Conservation (phyloP, 2,329 filamentous ascomycete species). For the Cladosporium sp. region DNA sequence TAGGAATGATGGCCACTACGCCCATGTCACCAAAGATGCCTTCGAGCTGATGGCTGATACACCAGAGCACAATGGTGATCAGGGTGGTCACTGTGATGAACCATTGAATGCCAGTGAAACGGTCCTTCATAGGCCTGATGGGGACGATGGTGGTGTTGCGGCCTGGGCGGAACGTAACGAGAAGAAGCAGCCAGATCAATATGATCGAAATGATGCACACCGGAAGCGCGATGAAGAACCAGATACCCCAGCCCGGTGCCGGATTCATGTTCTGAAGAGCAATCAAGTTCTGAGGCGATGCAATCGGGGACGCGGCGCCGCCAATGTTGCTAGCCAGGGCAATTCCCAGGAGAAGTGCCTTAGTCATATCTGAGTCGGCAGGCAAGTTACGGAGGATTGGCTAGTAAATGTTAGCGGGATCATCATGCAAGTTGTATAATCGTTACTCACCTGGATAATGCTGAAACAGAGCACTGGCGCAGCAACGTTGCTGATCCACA, state of each 20-base stretch:
- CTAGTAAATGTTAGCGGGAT: constrained; percentile 43
- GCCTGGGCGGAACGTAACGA: constrained; percentile 82
- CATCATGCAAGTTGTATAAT: neutral
- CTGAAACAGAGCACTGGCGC: constrained; percentile 96
- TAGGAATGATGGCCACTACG: constrained; percentile 92
- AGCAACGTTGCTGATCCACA: constrained; percentile 99
- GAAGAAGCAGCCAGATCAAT: constrained; percentile 83
- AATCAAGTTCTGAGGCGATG: constrained; percentile 95
- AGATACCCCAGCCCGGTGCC: constrained; percentile 86
- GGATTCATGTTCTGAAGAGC: constrained; percentile 95
- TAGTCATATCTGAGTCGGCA: constrained; percentile 87
- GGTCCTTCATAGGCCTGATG: constrained; percentile 85
- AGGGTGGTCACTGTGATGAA: constrained; percentile 86
- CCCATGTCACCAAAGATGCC: constrained; percentile 94
- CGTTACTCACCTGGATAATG: constrained; percentile 75
- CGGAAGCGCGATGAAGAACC: constrained; percentile 95
- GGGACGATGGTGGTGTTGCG: constrained; percentile 86
- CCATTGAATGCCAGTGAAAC: constrained; percentile 85
- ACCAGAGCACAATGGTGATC: constrained; percentile 86
- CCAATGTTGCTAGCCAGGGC: constrained; percentile 94
- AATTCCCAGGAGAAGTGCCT: constrained; percentile 92
- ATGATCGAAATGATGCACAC: constrained; percentile 87
- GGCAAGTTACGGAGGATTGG: constrained; percentile 93
- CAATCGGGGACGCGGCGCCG: constrained; percentile 93
- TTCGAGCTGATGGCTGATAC: constrained; percentile 85